A percentile compares a stretch with the other conserved stretches of the same genome.
phyloP scores from a whole-genome alignment of 1,284 basidiomycete species.

The Ustilago esculenta region DNA sequence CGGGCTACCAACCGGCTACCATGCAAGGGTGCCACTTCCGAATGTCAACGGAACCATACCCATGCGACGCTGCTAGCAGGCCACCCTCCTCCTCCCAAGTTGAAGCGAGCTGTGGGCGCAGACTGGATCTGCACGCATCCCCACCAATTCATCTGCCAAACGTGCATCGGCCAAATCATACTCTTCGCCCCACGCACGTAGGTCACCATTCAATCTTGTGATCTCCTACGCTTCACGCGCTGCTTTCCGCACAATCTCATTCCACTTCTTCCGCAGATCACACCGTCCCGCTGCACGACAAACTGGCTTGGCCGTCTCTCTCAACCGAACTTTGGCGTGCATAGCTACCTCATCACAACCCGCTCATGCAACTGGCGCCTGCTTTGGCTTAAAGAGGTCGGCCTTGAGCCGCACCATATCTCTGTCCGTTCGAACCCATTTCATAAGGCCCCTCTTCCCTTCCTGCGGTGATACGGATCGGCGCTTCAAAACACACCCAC shows the following conservation, averaged over 20 bases:
- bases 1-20: too few species aligned
- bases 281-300: constrained; percentile 1
- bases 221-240: constrained; percentile 4
- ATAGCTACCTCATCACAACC: not conserved
- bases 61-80: not conserved
- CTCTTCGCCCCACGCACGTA: too few species aligned
- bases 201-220: constrained; percentile 9
- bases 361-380: not conserved
- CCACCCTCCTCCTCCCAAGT: not conserved
- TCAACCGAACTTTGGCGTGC: not conserved
- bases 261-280: not conserved
- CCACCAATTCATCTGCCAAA: constrained; percentile 27
- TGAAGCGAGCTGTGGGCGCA: not conserved
- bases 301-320: not conserved
- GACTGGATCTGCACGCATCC: constrained; percentile 1
- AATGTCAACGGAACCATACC: not conserved
- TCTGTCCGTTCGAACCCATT: too few species aligned
- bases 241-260: constrained; percentile 26
- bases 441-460: not conserved
- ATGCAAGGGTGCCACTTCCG: not conserved
- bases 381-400: not conserved
- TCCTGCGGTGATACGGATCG: too few species aligned
- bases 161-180: too few species aligned
- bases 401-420: not conserved
- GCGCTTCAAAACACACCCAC: not conserved